phyloP scores from a whole-genome alignment of 2,329 filamentous ascomycete species.

The Calonectria crousiana region DNA sequence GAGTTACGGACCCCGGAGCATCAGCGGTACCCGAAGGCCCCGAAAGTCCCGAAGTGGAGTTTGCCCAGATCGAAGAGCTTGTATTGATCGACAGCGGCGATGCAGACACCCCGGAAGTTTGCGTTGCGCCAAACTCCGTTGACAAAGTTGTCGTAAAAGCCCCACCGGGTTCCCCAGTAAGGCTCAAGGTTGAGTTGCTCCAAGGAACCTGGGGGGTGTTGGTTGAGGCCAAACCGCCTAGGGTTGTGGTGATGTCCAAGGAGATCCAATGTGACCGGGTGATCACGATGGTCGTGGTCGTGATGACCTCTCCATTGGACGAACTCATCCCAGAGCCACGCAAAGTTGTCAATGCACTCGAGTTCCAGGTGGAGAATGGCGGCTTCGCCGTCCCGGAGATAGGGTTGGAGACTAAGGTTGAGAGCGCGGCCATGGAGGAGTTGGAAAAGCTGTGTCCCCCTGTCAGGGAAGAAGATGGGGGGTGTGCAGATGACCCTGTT shows the following conservation, averaged over 20 bases:
- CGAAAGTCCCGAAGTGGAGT: conserved; percentile 28
- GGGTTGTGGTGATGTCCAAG: conserved; percentile 23
- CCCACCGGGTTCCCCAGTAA: conserved; percentile 22
- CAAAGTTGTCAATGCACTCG: conserved; percentile 18
- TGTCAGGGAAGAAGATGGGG: not conserved
- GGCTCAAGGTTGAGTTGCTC: conserved; percentile 32
- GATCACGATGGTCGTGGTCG: conserved; percentile 27
- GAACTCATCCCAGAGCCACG: conserved; percentile 12
- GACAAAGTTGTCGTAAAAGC: conserved; percentile 17
- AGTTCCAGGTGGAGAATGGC: conserved; percentile 32
- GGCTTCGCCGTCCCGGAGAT: conserved; percentile 17
- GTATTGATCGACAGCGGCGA: conserved; percentile 20
- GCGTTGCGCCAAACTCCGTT: conserved; percentile 15
- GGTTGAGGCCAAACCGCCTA: conserved; percentile 6
- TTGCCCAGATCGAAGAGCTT: conserved; percentile 31
- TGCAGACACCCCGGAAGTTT: conserved; percentile 33
- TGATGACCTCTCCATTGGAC: conserved; percentile 19
- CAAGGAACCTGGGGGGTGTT: conserved; percentile 18
- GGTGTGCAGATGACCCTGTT: not conserved
- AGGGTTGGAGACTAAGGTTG: conserved; percentile 16
- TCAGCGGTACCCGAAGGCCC: conserved; percentile 21
- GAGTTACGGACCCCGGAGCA: conserved; percentile 19
- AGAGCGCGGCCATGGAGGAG: conserved; percentile 11
- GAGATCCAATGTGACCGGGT: conserved; percentile 23
- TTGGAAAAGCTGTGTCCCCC: conserved; percentile 24